Base-by-base conservation (phyloP, 257 asterid genomes). In the Anisodus acutangulus region DNA sequence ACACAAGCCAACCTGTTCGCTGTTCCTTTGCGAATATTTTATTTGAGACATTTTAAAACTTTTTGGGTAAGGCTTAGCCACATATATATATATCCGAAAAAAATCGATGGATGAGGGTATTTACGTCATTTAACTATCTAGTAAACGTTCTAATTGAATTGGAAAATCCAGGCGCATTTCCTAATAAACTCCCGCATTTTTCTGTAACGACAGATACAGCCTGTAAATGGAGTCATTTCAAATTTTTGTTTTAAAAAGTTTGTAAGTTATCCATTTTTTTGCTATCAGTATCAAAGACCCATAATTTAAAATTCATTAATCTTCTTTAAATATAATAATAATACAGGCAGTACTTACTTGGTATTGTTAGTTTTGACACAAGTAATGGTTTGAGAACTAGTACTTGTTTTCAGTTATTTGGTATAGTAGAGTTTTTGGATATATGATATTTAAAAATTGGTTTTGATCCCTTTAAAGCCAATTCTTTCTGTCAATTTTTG, bases 171-270 rank as follows among this genome's bases (percentile, higher is more conserved):
- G 63, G 62, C 26, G 60, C 26, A 76, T 76, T 12, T 76, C 63
- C 43, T 76, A 51, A 22, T 76, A 53, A 53, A 78, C 13, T 31
- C 45, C 45, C 43, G 13, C 15, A 78, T 53, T 53, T 78, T 51
- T 53, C 62, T 76, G 12, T 78, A 26, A 78, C 15, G 17, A 13
- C 49, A 78, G 57, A 76, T 78, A 53, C 64, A 78, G 22, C 47
- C 26, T 78, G 64, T 78, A 78, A 26, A 78, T 53, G 81, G 62
- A 53, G 45, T 78, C 15, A 76, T 76, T 53, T 76, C 43, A 76
- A 76, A 49, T 13, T 17, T 3, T 49, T 76, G 62, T 47, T 51
- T 12, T 13, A 15, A 49, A 22, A 74, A 74, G 26, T 78, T 26
- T 53, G 3, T 8, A 69, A 39, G n/a, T 76, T 76, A 76, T 76